Evolutionary conservation across 2,329 filamentous ascomycete species (phyloP).

Genomic region (Dothistroma pini): DNA sequence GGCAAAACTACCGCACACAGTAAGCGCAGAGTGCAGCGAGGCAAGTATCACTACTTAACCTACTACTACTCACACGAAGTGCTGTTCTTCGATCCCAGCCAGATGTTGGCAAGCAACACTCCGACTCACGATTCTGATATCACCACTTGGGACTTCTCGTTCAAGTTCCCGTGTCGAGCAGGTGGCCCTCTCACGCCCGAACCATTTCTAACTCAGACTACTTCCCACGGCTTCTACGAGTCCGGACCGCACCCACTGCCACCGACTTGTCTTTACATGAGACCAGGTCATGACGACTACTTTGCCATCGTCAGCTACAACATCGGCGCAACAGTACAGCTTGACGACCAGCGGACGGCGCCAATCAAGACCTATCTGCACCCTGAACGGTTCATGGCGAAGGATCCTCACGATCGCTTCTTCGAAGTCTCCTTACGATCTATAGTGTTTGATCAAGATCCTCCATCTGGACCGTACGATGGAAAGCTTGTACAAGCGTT

Average conservation of each 20-base stretch:
- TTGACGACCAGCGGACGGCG: neutral
- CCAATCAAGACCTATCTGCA: neutral
- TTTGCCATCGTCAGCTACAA: neutral
- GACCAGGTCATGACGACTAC: neutral
- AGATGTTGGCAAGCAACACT: neutral
- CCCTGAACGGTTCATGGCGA: neutral
- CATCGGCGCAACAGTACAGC: neutral
- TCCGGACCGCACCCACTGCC: neutral
- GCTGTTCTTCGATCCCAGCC: neutral
- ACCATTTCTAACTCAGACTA: neutral
- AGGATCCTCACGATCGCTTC: neutral
- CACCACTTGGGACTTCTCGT: neutral
- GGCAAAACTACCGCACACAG: neutral
- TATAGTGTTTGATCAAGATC: neutral
- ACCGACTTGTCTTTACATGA: neutral
- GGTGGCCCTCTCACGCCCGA: neutral
- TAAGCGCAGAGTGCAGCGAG: neutral
- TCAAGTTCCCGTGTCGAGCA: neutral
- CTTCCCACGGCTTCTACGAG: neutral
- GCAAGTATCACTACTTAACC: neutral
- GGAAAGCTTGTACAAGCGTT: neutral
- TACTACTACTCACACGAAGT: neutral
- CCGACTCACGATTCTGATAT: too few relatives aligned
- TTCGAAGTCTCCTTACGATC: neutral
- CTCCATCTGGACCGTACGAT: neutral